A percentile compares a stretch with the other conserved stretches of the same genome.
phyloP scores from a whole-genome alignment of 176 grass and related monocot species.

The Alopecurus myosuroides region DNA sequence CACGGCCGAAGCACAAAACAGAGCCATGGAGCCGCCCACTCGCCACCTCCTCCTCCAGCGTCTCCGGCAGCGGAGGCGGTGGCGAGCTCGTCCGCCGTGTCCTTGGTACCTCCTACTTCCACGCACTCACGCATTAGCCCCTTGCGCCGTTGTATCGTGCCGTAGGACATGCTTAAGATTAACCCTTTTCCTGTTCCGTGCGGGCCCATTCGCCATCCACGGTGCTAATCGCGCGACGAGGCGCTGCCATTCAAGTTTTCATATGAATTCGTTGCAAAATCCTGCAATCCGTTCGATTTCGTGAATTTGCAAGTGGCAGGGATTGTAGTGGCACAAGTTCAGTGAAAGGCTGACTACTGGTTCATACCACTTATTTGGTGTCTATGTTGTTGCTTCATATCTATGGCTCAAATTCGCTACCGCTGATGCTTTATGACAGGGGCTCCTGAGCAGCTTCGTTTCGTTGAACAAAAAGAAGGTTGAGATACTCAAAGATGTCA shows the following conservation, averaged over 20 bases:
- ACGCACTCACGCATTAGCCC: neutral
- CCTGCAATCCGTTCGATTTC: too few species aligned
- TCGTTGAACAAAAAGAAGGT: constrained; percentile 44
- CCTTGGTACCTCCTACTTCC: too few species aligned
- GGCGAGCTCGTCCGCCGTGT: neutral
- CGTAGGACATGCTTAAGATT: neutral
- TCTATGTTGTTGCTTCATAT: neutral
- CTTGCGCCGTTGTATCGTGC: neutral
- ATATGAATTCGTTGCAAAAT: too few species aligned
- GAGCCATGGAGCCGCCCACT: neutral
- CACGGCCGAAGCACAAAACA: neutral
- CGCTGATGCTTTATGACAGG: constrained; percentile 31
- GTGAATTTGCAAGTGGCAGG: neutral
- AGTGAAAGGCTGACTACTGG: neutral
- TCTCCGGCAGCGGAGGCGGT: neutral
- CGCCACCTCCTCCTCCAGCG: neutral
- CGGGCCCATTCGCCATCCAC: too few species aligned
- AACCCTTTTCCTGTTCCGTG: neutral
- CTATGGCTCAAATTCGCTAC: neutral
- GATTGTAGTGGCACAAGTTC: neutral
- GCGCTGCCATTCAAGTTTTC: too few species aligned
- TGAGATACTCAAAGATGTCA: constrained; percentile 66
- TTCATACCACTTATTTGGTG: neutral
- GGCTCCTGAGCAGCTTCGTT: constrained; percentile 33
- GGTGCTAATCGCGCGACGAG: too few species aligned